Percentiles rank a stretch among this genome's conserved stretches.
Conservation (phyloP, 1,139 yeast species). For the Sugiyamaella grinbergsii region DNA sequence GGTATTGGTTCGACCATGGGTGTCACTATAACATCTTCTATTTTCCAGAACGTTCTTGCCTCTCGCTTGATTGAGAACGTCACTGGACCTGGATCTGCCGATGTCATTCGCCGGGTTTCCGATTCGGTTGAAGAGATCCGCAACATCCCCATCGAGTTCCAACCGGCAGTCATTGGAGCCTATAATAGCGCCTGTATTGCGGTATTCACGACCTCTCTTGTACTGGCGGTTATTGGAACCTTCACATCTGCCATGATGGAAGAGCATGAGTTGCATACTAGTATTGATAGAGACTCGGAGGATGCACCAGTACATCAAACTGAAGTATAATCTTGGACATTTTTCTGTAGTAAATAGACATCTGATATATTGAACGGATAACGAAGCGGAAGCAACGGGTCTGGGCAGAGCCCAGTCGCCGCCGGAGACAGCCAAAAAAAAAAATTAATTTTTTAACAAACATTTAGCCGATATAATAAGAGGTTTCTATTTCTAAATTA, state of each 20-base stretch:
- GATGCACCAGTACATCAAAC: neutral
- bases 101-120: conserved; percentile 55
- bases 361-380: neutral
- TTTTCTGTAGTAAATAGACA: neutral
- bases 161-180: conserved; percentile 49
- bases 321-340: neutral
- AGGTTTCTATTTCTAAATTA: conserved; percentile 42
- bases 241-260: conserved; percentile 39
- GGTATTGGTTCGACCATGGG: conserved; percentile 76
- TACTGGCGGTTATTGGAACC: conserved; percentile 46
- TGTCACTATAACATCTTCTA: conserved; percentile 66
- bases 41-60: conserved; percentile 52
- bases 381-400: conserved; percentile 1
- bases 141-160: conserved; percentile 53
- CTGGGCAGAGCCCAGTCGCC: conserved; percentile 11
- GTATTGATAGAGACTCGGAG: conserved; percentile 19
- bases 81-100: conserved; percentile 38
- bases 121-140: conserved; percentile 60
- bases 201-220: conserved; percentile 54
- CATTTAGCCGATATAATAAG: too few species aligned
- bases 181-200: conserved; percentile 56
- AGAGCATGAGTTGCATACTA: conserved; percentile 47
- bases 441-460: neutral
- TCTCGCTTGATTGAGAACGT: conserved; percentile 42
- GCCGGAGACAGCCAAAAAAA: conserved; percentile 3